Evolutionary conservation across 2,329 filamentous ascomycete species (phyloP).

Genomic region (Colletotrichum zoysiae): DNA sequence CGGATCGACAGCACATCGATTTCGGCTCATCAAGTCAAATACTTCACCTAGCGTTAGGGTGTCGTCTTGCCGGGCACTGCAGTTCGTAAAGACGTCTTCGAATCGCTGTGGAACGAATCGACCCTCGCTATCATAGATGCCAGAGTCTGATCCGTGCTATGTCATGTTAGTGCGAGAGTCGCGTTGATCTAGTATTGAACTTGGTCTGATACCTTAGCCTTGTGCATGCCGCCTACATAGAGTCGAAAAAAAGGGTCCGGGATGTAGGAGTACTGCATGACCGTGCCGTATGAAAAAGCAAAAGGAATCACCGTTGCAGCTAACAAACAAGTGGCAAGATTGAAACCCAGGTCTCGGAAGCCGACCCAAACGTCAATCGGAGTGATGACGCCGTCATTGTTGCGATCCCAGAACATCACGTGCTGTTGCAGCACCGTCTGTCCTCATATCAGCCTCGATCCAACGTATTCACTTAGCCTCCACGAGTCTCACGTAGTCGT

Average conservation of each 20-base stretch:
- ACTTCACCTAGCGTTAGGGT: constrained; percentile 53
- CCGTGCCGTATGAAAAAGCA: constrained; percentile 58
- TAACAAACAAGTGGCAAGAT: constrained; percentile 51
- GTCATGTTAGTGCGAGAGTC: background rate
- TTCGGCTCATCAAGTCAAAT: constrained; percentile 50
- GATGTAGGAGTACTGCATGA: constrained; percentile 49
- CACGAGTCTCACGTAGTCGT: constrained; percentile 14
- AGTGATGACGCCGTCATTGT: constrained; percentile 53
- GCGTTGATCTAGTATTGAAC: background rate
- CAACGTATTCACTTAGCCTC: background rate
- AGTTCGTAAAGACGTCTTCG: constrained; percentile 61
- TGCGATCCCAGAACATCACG: constrained; percentile 55
- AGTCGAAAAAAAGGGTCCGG: constrained; percentile 52
- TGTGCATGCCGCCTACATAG: constrained; percentile 52
- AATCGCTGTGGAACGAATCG: constrained; percentile 60
- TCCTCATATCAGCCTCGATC: too few relatives aligned
- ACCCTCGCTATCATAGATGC: constrained; percentile 59
- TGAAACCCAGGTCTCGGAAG: constrained; percentile 54
- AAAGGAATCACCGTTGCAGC: constrained; percentile 53
- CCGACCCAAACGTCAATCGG: constrained; percentile 53
- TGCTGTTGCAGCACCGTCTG: constrained; percentile 54
- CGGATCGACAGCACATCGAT: constrained; percentile 55
- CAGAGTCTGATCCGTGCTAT: constrained; percentile 58
- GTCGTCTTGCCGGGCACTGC: constrained; percentile 51
- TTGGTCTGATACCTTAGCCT: constrained; percentile 49